Conservation (phyloP, 148 eudicot genomes). For the Oxyria digyna region DNA sequence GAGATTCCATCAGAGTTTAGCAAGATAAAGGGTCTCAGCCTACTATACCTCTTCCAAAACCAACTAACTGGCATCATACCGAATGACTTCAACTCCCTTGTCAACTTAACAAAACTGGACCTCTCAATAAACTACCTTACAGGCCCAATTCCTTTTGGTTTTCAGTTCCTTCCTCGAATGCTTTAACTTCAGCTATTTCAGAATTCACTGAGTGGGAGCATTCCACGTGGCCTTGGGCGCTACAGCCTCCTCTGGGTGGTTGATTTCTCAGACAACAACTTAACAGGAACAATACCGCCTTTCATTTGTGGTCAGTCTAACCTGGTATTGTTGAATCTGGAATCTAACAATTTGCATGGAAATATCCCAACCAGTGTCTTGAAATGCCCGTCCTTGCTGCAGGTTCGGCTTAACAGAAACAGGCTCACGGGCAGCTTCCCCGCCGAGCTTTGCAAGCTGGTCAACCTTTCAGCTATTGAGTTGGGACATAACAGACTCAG, state of each 20-base stretch:
- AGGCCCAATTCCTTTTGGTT: constrained; percentile 67
- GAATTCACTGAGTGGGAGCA: constrained; percentile 52
- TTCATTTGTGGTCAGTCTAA: constrained; percentile 50
- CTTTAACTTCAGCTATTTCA: constrained; percentile 64
- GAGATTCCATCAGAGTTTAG: constrained; percentile 65
- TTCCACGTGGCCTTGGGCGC: constrained; percentile 65
- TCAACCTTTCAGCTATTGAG: constrained; percentile 66
- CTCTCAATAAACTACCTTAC: constrained; percentile 72
- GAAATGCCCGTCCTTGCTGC: constrained; percentile 54
- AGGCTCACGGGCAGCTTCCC: constrained; percentile 66
- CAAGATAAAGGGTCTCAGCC: constrained; percentile 38
- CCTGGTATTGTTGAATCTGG: constrained; percentile 65
- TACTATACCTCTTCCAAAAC: constrained; percentile 75
- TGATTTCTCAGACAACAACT: constrained; percentile 66
- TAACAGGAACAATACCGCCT: constrained; percentile 71
- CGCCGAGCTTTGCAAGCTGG: constrained; percentile 53
- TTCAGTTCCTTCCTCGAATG: constrained; percentile 58
- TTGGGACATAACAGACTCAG: constrained; percentile 72
- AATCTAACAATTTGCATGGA: constrained; percentile 57
- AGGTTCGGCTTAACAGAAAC: constrained; percentile 59
- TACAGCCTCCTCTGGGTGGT: constrained; percentile 74
- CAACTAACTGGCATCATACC: constrained; percentile 68
- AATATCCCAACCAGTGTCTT: constrained; percentile 56
- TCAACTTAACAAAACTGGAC: constrained; percentile 64
- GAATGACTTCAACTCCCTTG: constrained; percentile 43